Conservation (phyloP, 306 rosid genomes). For the Gastrolobium villosum region DNA sequence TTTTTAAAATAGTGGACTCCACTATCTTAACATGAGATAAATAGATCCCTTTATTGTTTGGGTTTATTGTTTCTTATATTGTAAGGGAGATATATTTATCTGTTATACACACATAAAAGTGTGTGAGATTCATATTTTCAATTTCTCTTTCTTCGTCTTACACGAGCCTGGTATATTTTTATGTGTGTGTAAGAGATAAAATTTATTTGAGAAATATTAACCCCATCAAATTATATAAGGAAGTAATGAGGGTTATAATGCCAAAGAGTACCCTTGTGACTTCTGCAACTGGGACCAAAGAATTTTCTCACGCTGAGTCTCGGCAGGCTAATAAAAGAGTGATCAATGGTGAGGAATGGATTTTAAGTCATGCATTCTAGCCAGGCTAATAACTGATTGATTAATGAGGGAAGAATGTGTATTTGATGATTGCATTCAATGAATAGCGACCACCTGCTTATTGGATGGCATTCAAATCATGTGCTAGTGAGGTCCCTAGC, state of each 20-base stretch:
- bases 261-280: neutral
- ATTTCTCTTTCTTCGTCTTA: too few relatives aligned
- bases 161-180: too few relatives aligned
- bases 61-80: too few relatives aligned
- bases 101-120: too few relatives aligned
- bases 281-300: neutral
- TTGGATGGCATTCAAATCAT: neutral
- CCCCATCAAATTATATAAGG: neutral
- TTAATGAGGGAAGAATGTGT: neutral
- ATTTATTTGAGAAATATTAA: neutral
- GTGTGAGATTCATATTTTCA: too few relatives aligned
- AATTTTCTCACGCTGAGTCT: neutral
- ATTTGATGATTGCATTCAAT: neutral
- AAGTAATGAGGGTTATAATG: slow-evolving; percentile 12
- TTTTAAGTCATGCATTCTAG: neutral
- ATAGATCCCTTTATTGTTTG: too few relatives aligned
- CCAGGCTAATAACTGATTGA: neutral
- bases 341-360: neutral
- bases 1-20: too few relatives aligned
- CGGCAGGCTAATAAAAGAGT: neutral
- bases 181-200: too few relatives aligned
- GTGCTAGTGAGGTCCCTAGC: neutral
- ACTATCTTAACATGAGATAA: too few relatives aligned
- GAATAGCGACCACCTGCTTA: neutral
- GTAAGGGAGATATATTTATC: too few relatives aligned